These are phyloP conservation scores for Ophiostoma angusticollis DNA, from an alignment of 2,329 filamentous ascomycete genomes.

Conservation along the genomic window DNA sequence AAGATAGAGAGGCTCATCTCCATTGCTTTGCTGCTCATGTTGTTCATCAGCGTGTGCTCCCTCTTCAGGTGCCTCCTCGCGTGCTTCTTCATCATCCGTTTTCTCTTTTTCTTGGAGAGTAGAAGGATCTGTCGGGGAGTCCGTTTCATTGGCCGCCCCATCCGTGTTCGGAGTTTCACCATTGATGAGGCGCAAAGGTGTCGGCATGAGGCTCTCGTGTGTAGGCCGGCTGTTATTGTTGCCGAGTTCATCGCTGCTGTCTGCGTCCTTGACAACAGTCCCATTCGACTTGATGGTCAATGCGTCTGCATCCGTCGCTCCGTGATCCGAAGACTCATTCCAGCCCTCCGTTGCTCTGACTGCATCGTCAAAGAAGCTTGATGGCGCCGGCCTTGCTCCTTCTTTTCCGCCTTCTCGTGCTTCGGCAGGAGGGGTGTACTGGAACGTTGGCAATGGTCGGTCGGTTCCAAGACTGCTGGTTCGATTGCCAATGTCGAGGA, in stretches of 20 bases:
- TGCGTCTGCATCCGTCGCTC: neutral
- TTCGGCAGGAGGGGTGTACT: slow-evolving; percentile 16
- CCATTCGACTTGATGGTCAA: slow-evolving; percentile 3
- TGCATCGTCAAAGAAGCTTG: slow-evolving; percentile 1
- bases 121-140: neutral
- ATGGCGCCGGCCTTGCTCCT: neutral
- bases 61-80: no score
- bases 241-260: neutral
- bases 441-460: slow-evolving; percentile 18
- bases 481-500: slow-evolving; percentile 14
- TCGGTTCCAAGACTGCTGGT: slow-evolving; percentile 16
- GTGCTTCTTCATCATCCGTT: neutral
- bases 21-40: no score
- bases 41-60: no score
- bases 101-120: neutral
- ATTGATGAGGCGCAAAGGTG: neutral
- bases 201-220: slow-evolving; percentile 1
- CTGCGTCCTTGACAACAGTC: slow-evolving; percentile 2
- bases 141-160: neutral
- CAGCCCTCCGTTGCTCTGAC: neutral
- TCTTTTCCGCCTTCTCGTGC: neutral
- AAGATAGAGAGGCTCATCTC: slow-evolving; percentile 34
- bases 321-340: neutral
- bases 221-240: no score
- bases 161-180: neutral